Evolutionary conservation across 495 filamentous ascomycete genomes (phyloP).

Genomic region (Penicillium alfredii): DNA sequence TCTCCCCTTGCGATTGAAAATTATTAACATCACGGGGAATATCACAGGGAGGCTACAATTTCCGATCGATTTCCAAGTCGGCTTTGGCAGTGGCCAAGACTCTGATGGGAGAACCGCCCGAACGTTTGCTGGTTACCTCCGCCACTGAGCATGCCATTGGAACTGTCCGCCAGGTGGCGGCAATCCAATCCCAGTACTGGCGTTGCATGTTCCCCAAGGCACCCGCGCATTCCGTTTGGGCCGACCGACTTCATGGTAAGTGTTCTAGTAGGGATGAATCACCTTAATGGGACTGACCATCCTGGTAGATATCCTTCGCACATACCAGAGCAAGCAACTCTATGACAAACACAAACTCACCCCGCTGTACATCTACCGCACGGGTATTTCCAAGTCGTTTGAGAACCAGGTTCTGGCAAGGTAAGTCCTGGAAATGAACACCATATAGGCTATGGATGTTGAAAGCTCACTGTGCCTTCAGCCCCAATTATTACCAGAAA

Average conservation of each 20-base stretch:
- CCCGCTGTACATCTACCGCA: slow-evolving; percentile 65
- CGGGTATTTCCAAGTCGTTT: slow-evolving; percentile 67
- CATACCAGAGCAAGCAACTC: slow-evolving; percentile 62
- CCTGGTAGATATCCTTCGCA: slow-evolving; percentile 71
- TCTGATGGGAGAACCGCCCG: slow-evolving; percentile 90
- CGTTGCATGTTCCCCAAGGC: slow-evolving; percentile 50
- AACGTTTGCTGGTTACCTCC: slow-evolving; percentile 50
- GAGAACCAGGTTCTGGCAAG: slow-evolving; percentile 88
- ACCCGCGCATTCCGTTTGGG: slow-evolving; percentile 26
- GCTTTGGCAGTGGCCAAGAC: slow-evolving; percentile 87
- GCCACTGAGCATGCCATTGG: slow-evolving; percentile 42
- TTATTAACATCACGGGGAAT: background rate
- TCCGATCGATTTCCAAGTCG: slow-evolving; percentile 83
- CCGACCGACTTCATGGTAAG: slow-evolving; percentile 51
- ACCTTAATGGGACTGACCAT: too few species aligned
- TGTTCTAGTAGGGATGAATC: background rate
- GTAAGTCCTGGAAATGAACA: slow-evolving; percentile 28
- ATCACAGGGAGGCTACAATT: slow-evolving; percentile 80
- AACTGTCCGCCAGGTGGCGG: slow-evolving; percentile 49
- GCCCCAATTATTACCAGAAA: slow-evolving; percentile 46
- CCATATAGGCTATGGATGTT: too few species aligned
- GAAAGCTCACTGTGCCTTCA: slow-evolving; percentile 19
- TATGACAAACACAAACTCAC: slow-evolving; percentile 68
- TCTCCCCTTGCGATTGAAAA: background rate
- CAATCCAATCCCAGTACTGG: slow-evolving; percentile 54